phyloP scores from a whole-genome alignment of 1,284 basidiomycete genomes.

The Sporisorium iseilematis-ciliati region DNA sequence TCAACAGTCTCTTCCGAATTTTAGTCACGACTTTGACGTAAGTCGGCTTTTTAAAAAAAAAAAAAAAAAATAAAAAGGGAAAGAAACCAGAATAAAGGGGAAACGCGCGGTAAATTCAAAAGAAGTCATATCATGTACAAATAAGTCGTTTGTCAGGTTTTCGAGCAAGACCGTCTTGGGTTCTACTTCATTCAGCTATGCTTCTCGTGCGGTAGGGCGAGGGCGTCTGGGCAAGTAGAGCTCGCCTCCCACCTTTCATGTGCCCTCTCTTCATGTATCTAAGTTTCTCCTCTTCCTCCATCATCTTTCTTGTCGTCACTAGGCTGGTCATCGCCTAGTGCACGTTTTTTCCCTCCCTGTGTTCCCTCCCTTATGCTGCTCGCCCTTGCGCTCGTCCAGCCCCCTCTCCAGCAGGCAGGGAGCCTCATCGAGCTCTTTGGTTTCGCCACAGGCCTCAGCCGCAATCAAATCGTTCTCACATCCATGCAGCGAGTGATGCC shows the following conservation, averaged over 20 bases:
- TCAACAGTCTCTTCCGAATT: too few relatives aligned
- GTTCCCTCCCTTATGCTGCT: neutral
- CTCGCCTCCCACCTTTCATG: slow-evolving; percentile 10
- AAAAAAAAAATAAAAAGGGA: too few relatives aligned
- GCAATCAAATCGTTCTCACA: slow-evolving; percentile 2
- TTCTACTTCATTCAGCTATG: neutral
- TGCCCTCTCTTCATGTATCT: neutral
- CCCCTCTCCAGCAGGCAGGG: slow-evolving; percentile 3
- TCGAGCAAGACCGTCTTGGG: too few relatives aligned
- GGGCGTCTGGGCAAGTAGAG: slow-evolving; percentile 8
- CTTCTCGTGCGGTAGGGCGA: slow-evolving; percentile 4
- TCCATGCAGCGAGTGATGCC: neutral
- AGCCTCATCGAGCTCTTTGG: slow-evolving; percentile 7
- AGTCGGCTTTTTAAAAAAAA: too few relatives aligned
- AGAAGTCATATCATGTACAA: too few relatives aligned
- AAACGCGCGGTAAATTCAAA: too few relatives aligned
- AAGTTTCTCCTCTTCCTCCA: neutral
- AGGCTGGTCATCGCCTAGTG: slow-evolving; percentile 1
- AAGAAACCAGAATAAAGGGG: too few relatives aligned
- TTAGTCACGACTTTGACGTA: too few relatives aligned
- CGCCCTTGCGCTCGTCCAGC: slow-evolving; percentile 4
- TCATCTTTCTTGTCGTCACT: slow-evolving; percentile 5
- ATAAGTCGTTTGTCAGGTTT: too few relatives aligned
- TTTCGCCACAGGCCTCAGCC: slow-evolving; percentile 5
- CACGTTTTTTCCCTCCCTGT: slow-evolving; percentile 1